These are phyloP conservation scores for Neonectria punicea DNA, from an alignment of 2,329 filamentous ascomycete genomes.

Conservation along the genomic window DNA sequence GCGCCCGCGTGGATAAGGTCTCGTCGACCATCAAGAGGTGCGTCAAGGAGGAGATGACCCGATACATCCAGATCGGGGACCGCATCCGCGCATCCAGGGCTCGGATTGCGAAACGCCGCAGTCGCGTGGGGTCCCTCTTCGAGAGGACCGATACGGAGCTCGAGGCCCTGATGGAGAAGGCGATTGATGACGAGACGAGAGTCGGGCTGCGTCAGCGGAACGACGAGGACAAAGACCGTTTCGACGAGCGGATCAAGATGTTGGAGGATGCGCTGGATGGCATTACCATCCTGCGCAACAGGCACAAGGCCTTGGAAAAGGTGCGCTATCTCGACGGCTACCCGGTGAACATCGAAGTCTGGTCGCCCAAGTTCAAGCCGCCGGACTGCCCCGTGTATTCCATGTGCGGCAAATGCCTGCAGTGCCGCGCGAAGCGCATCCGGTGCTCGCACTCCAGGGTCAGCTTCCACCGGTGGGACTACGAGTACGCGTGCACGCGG, in stretches of 20 bases:
- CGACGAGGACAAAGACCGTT: constrained; percentile 7
- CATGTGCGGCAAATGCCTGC: constrained; percentile 32
- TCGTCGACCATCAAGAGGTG: not conserved
- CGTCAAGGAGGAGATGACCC: not conserved
- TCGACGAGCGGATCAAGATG: constrained; percentile 15
- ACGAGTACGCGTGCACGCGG: constrained; percentile 45
- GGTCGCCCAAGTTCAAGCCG: constrained; percentile 31
- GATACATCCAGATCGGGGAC: not conserved
- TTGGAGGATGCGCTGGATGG: constrained; percentile 30
- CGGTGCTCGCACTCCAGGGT: constrained; percentile 37
- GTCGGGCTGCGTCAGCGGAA: not conserved
- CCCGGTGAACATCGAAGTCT: constrained; percentile 33
- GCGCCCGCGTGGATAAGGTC: not conserved
- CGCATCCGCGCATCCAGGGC: not conserved
- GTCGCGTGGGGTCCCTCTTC: not conserved
- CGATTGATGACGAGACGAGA: constrained; percentile 5
- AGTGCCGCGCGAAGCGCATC: constrained; percentile 36
- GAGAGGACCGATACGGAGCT: constrained; percentile 8
- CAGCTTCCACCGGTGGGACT: constrained; percentile 41
- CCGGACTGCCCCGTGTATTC: not conserved
- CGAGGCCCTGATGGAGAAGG: constrained; percentile 4
- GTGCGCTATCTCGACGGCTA: constrained; percentile 45
- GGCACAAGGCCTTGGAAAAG: constrained; percentile 7
- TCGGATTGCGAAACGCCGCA: not conserved
- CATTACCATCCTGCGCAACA: not conserved